These are phyloP conservation scores for Spergularia bocconei DNA, from an alignment of 148 eudicot species.

Conservation along the genomic window DNA sequence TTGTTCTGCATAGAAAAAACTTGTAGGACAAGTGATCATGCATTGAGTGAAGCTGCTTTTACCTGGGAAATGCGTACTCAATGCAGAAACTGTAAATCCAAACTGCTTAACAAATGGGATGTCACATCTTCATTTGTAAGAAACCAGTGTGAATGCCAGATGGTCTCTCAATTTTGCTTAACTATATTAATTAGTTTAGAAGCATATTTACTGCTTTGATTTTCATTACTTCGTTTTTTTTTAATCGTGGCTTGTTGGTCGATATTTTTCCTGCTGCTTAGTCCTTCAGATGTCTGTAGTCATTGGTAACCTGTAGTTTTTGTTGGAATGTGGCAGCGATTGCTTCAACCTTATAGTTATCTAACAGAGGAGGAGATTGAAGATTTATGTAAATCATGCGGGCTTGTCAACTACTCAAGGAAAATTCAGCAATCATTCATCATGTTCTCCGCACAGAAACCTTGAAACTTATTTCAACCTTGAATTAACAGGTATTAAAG, in stretches of 20 bases:
- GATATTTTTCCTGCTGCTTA: background rate
- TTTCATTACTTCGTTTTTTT: background rate
- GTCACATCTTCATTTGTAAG: background rate
- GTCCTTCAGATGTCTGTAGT: background rate
- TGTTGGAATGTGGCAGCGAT: constrained; percentile 36
- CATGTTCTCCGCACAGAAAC: constrained; percentile 83
- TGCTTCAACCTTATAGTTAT: constrained; percentile 38
- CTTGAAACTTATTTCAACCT: constrained; percentile 35
- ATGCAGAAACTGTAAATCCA: background rate
- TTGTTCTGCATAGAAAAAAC: background rate
- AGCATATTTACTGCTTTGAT: background rate
- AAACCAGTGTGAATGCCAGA: background rate
- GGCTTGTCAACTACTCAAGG: constrained; percentile 67
- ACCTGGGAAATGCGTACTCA: background rate
- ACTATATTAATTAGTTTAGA: background rate
- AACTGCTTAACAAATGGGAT: background rate
- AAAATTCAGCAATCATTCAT: constrained; percentile 71
- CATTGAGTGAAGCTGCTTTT: background rate
- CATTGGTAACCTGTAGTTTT: background rate
- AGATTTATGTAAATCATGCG: constrained; percentile 79
- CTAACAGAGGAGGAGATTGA: constrained; percentile 77
- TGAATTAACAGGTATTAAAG: constrained; percentile 26
- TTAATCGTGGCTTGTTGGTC: background rate
- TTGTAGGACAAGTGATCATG: background rate
- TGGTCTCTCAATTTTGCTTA: background rate